A percentile compares a stretch with the other conserved stretches of the same genome.
Evolutionary conservation across 225 moss, liverwort and hornwort species (phyloP).

Genomic region (Physcomitrellopsis africana): DNA sequence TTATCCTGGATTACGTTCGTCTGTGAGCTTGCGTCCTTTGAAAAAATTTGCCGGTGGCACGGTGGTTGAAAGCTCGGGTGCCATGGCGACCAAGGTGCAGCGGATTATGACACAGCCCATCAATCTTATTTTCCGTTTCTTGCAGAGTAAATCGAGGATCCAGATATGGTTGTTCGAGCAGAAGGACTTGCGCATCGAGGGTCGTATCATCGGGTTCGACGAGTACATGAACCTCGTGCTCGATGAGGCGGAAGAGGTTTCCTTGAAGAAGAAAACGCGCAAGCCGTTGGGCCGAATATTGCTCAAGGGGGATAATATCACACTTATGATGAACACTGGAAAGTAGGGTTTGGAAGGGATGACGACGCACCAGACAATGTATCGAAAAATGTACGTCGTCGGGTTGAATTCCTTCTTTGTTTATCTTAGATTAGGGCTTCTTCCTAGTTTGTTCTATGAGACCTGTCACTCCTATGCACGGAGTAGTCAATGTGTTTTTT

Average conservation of each 20-base stretch:
- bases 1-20: too few species aligned
- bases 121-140: conserved; percentile 67
- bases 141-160: conserved; percentile 71
- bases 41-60: conserved; percentile 35
- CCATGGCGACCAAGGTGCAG: conserved; percentile 99
- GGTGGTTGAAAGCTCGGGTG: conserved; percentile 32
- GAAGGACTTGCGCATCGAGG: conserved; percentile 74
- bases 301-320: conserved; percentile 66
- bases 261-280: conserved; percentile 69
- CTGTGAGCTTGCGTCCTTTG: too few species aligned
- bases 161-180: conserved; percentile 77
- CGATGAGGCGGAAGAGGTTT: conserved; percentile 72
- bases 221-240: conserved; percentile 77
- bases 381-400: too few species aligned
- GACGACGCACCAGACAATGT: conserved; percentile 2
- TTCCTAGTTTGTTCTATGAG: neutral
- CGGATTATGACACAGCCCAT: conserved; percentile 99
- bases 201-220: conserved; percentile 70
- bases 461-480: too few species aligned
- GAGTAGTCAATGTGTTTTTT: too few species aligned
- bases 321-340: conserved; percentile 69
- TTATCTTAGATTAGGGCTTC: neutral
- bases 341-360: conserved; percentile 33
- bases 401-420: neutral
- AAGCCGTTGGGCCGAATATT: conserved; percentile 64